A percentile compares a stretch with the other conserved stretches of the same genome.
Conservation (phyloP, 2,329 filamentous ascomycete species). For the Scleromitrula shiraiana region DNA sequence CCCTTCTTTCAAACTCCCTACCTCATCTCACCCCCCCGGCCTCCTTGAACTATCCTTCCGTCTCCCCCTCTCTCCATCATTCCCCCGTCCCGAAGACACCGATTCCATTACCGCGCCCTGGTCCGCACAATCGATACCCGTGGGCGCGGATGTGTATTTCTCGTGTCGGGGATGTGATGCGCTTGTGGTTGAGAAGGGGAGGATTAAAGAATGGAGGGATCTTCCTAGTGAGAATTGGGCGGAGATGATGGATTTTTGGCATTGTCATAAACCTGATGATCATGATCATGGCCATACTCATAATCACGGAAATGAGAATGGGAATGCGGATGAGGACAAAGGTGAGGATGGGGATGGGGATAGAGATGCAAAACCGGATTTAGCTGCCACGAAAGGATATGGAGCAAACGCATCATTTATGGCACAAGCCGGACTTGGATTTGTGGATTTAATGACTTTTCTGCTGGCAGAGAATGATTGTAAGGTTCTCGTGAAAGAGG, state of each 20-base stretch:
- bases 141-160: slow-evolving; percentile 28
- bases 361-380: slow-evolving; percentile 27
- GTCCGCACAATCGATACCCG: slow-evolving; percentile 41
- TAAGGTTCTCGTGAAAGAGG: slow-evolving; percentile 8
- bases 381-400: slow-evolving; percentile 61
- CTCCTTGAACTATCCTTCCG: slow-evolving; percentile 43
- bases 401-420: slow-evolving; percentile 70
- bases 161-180: slow-evolving; percentile 36
- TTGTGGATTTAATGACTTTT: slow-evolving; percentile 76
- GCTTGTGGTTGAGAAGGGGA: slow-evolving; percentile 33
- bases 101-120: slow-evolving; percentile 33
- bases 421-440: slow-evolving; percentile 58
- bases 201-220: slow-evolving; percentile 68
- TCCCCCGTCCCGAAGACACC: slow-evolving; percentile 11
- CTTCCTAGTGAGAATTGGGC: slow-evolving; percentile 96
- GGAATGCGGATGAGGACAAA: too few species aligned
- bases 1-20: too few species aligned
- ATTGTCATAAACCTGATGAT: slow-evolving; percentile 86
- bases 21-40: slow-evolving; percentile 21
- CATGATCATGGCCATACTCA: slow-evolving; percentile 32
- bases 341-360: slow-evolving; percentile 20
- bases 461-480: slow-evolving; percentile 65
- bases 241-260: slow-evolving; percentile 99
- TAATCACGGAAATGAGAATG: slow-evolving; percentile 27
- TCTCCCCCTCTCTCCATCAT: slow-evolving; percentile 34